Base-by-base conservation (phyloP, 371 early-diverging fungal genomes). In the Lichtheimia corymbifera region DNA sequence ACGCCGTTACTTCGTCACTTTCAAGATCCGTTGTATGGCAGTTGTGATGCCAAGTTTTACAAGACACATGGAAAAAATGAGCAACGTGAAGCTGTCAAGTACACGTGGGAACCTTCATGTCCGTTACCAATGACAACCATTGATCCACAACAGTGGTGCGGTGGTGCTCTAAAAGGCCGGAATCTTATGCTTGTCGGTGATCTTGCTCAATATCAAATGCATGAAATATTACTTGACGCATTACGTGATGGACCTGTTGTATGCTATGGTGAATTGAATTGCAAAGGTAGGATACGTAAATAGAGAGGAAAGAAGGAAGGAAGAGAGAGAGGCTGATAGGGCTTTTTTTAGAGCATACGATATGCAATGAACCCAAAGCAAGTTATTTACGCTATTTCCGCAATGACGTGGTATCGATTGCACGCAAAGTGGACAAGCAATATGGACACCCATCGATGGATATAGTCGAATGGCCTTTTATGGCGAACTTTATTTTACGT, bases 201-300 rank as follows among this genome's bases (percentile, higher is more conserved):
- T 65, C 51, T 80, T 13, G 72, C 79, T 0, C 83, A 83, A 42
- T 83, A 77, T 57, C 84, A 85, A 58, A 65, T 83, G 17, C 85
- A 85, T 63, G 85, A 87, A 30, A 51, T 83, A 1, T 54, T 85
- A 22, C 63, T 84, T 49, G 79, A 82, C 61, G 67, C 75, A 5
- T 66, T 81, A 20, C 67, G 82, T 27, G 74, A 77, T 55, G 77
- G 74, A 2, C 79, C 81, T 0, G 77, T 76, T 12, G 76, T 67
- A 15, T 87, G 85, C 53, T 79, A 72, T 70, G 84, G 87, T 15
- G 87, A 85, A 61, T 58, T 76, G 20, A 77, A 74, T 27, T 87
- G 87, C 69, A 77, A 77, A 77, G 80, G 80, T 79, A 70, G 55
- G 20, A 14, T 47, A 20, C 7, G 15, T 3, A 15, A 51, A 1